Conservation (phyloP, 2,329 filamentous ascomycete genomes). For the Penicillium brevicompactum region DNA sequence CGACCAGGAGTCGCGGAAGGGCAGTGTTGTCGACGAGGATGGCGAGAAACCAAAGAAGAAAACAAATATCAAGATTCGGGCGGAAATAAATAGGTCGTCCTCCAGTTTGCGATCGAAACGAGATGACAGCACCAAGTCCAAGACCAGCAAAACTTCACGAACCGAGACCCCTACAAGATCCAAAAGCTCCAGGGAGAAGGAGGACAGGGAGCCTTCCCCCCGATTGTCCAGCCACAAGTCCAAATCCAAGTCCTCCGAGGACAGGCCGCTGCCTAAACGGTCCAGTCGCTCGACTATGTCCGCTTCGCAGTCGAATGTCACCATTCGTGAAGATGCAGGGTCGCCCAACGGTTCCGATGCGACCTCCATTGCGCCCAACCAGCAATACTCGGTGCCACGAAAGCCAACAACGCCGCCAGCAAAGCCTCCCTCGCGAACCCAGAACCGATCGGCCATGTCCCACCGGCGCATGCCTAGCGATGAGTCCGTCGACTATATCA, state of each 20-base stretch:
- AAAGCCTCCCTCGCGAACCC: slow-evolving; percentile 39
- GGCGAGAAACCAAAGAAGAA: slow-evolving; percentile 39
- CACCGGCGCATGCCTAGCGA: slow-evolving; percentile 39
- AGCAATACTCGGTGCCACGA: slow-evolving; percentile 35
- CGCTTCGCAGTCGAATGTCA: slow-evolving; percentile 38
- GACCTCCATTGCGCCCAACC: slow-evolving; percentile 49
- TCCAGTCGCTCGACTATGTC: slow-evolving; percentile 36
- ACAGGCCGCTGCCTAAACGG: slow-evolving; percentile 36
- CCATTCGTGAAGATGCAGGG: slow-evolving; percentile 38
- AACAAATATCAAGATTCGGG: slow-evolving; percentile 38
- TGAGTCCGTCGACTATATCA: slow-evolving; percentile 37
- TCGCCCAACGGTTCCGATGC: slow-evolving; percentile 48
- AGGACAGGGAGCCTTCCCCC: slow-evolving; percentile 36
- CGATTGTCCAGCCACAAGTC: slow-evolving; percentile 39
- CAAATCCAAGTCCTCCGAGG: slow-evolving; percentile 36
- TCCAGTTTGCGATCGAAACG: slow-evolving; percentile 43
- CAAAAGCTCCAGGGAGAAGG: slow-evolving; percentile 35
- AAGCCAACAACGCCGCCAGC: slow-evolving; percentile 32
- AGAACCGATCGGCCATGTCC: slow-evolving; percentile 35
- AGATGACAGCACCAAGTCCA: slow-evolving; percentile 36
- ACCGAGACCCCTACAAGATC: slow-evolving; percentile 43
- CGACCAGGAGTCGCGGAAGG: slow-evolving; percentile 43
- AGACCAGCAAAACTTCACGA: slow-evolving; percentile 38
- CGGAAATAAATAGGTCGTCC: slow-evolving; percentile 45
- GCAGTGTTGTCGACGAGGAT: slow-evolving; percentile 35